Base-by-base conservation (phyloP, 108 stramenopile species). In the Skeletonema costatum region DNA sequence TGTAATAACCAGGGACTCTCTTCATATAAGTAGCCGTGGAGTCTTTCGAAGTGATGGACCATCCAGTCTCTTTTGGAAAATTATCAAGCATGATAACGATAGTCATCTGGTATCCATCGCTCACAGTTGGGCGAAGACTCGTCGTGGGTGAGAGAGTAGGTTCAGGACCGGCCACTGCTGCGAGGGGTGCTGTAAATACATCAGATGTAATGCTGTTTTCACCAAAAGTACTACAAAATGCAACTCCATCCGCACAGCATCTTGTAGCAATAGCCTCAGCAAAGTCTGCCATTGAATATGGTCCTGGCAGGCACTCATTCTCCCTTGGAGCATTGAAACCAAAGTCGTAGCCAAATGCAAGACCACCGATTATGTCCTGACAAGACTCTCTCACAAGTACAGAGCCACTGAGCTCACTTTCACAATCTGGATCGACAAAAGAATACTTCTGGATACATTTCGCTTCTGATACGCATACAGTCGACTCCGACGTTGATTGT, bases 311-410 rank as follows among this genome's bases (percentile, higher is more conserved):
- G 14, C 74, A 75, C 39, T 75, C 65, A 17, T 75, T 75, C 35
- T 75, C 74, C 65, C 74, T 58, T 32, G 74, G 74, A 5, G 74
- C 64, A 66, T 75, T 60, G 2, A 66, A 39, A 10, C 51, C 74
- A 35, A 36, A 75, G 12, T 48, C 32, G 44, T 75, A 75, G 5
- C 74, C 74, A 66, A 75, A 75, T 35, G 64, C 38, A 38, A 66
- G 19, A 32, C 74, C 74, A 3, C 74, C 74, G 25, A 75, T 67
- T 58, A 42, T 46, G 32, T 75, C 74, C 56, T 75, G 74, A 31
- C 74, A 75, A 32, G 65, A 36, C 36, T 75, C 74, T 29, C 66
- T 66, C 1, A 66, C 64, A 30, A 75, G 65, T 19, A 66, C 30
- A 8, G 74, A 75, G 2, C 74, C 74, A 25, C 35, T 44, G 36